Evolutionary conservation across 768 basidiomycete species (phyloP).

Genomic region (Pleurotus tuoliensis): DNA sequence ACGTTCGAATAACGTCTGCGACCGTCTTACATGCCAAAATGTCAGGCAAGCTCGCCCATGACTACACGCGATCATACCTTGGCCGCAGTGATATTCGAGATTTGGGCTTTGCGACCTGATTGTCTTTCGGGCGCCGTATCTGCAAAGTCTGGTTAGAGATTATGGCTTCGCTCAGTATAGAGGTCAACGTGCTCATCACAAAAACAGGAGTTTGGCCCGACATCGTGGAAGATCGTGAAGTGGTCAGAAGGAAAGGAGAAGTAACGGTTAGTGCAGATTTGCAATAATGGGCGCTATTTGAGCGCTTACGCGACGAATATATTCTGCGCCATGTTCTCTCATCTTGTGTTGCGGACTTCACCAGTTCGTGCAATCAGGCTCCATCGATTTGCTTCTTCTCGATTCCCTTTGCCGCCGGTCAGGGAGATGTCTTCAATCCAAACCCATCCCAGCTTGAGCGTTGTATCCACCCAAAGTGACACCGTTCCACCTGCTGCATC

Average conservation of each 20-base stretch:
- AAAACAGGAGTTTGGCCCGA: constrained; percentile 75
- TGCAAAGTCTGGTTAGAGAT: constrained; percentile 25
- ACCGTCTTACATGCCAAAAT: constrained; percentile 60
- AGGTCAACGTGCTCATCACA: constrained; percentile 62
- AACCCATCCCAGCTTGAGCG: constrained; percentile 2
- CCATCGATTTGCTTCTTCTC: not conserved
- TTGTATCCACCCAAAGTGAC: constrained; percentile 5
- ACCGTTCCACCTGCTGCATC: not conserved
- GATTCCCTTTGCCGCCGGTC: not conserved
- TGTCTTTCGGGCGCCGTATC: constrained; percentile 94
- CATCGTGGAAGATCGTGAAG: constrained; percentile 27
- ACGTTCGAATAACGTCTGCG: constrained; percentile 96
- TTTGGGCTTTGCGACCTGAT: constrained; percentile 92
- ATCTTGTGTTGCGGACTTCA: constrained; percentile 7
- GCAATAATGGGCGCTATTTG: not conserved
- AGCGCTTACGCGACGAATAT: not conserved
- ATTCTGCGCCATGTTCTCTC: not conserved
- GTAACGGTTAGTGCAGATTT: no score
- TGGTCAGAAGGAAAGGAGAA: no score
- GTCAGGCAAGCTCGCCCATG: not conserved
- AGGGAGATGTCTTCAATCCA: not conserved
- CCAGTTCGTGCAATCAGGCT: not conserved
- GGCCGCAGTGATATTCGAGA: constrained; percentile 94
- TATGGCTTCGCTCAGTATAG: not conserved
- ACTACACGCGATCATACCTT: constrained; percentile 55